Base-by-base conservation (phyloP, 2,329 filamentous ascomycete genomes). In the Plenodomus tracheiphilus region DNA sequence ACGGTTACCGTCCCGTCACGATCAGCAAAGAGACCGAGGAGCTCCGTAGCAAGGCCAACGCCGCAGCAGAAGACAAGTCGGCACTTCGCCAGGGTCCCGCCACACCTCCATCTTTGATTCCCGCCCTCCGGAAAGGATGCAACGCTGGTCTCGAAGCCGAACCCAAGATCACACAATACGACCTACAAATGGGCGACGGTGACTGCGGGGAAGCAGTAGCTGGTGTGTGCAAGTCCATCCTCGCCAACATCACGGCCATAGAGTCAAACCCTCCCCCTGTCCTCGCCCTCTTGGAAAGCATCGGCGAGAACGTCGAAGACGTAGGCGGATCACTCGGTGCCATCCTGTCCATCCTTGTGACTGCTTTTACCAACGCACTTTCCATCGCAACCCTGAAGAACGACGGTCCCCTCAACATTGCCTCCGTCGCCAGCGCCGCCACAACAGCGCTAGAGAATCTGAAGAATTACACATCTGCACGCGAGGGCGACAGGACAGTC, bases 101-200 rank as follows among this genome's bases (percentile, higher is more conserved):
- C 54, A 58, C 80, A 77, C 63, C 75, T 74, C 5, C 63, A 0
- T 56, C 51, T 0, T 51, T 79, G 16, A 71, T 77, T 30, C 63
- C 66, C 8, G 73, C 74, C 0, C 60, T 79, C 1, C 62, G 69
- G 4, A 68, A 56, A 46, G 77, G 75, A 20, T 78, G 76, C 62
- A 67, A 72, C 15, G 72, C 74, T 2, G 76, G 84, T 2, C 74
- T 86, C 39, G 73, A 73, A 8, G 82, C 84, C 2, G 86, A 89
- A 62, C 80, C 84, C 8, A 78, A 81, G 25, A 79, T 89, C 43
- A 89, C 86, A 11, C 80, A 78, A 51, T 89, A 81, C 70, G 86
- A 89, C 65, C 91, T 90, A 0, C 83, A 94, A 19, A 91, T 96
- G 48, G 91, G 91, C 43, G 91, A 96, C 66, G 91, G 91, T 39